Evolutionary conservation across 169 alveolate species (phyloP).

Genomic region (Plasmodium coatneyi): DNA sequence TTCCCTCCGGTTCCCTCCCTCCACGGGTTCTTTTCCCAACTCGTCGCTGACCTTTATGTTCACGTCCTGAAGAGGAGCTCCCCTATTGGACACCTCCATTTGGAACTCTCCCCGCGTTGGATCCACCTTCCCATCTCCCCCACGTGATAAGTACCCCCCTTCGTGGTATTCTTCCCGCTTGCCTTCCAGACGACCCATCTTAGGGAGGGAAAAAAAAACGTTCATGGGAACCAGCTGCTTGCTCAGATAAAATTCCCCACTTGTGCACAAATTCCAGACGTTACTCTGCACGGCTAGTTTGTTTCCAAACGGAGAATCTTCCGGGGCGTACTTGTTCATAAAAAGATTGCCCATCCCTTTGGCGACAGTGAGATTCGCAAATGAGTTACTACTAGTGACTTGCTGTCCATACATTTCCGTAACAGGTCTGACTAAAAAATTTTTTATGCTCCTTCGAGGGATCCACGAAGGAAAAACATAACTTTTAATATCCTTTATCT

Average conservation of each 20-base stretch:
- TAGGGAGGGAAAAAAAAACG: not conserved
- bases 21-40: not conserved
- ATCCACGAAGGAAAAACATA: constrained; percentile 74
- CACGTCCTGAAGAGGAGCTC: not conserved
- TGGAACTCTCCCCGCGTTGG: not conserved
- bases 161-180: not conserved
- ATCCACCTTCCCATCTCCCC: too few relatives aligned
- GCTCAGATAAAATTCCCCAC: constrained; percentile 10
- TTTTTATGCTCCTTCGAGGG: constrained; percentile 66
- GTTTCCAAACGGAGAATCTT: not conserved
- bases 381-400: not conserved
- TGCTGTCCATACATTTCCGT: constrained; percentile 29
- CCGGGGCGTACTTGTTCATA: not conserved
- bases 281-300: constrained; percentile 16
- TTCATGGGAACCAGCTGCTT: constrained; percentile 17
- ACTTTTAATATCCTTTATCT: constrained; percentile 14
- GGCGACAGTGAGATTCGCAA: not conserved
- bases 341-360: not conserved
- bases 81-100: not conserved
- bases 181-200: not conserved
- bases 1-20: not conserved
- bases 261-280: constrained; percentile 41
- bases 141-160: too few relatives aligned
- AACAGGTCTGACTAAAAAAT: constrained; percentile 38
- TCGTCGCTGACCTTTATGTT: not conserved